Conservation (phyloP, 164 flowering plant species). For the Saururus chinensis region DNA sequence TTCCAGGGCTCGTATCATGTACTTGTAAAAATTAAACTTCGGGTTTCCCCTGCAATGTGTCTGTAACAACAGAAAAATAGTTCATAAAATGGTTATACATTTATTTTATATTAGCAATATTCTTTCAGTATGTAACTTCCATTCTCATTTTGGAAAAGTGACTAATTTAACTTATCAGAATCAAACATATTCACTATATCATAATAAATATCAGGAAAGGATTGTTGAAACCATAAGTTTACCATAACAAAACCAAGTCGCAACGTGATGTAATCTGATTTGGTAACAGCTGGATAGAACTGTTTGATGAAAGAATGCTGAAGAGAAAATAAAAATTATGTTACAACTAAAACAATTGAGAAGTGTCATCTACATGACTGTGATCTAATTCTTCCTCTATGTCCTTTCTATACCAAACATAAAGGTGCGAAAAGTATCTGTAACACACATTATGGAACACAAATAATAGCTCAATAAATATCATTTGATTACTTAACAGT, state of each 20-base stretch:
- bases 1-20: constrained; percentile 61
- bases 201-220: not conserved
- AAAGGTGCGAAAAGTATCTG: no score
- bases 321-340: constrained; percentile 3
- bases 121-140: not conserved
- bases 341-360: not conserved
- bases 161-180: not conserved
- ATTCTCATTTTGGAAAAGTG: not conserved
- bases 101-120: not conserved
- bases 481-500: not conserved
- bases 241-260: constrained; percentile 31
- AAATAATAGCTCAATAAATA: not conserved
- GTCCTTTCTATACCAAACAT: no score
- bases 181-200: not conserved
- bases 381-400: no score
- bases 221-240: not conserved
- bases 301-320: constrained; percentile 53
- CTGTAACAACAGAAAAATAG: constrained; percentile 17
- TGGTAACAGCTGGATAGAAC: constrained; percentile 49
- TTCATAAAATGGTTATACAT: not conserved
- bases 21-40: constrained; percentile 55
- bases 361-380: not conserved
- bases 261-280: constrained; percentile 48
- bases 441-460: not conserved
- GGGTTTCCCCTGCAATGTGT: constrained; percentile 43